These are phyloP conservation scores for Petunia axillaris DNA, from an alignment of 257 asterid genomes.

Conservation along the genomic window DNA sequence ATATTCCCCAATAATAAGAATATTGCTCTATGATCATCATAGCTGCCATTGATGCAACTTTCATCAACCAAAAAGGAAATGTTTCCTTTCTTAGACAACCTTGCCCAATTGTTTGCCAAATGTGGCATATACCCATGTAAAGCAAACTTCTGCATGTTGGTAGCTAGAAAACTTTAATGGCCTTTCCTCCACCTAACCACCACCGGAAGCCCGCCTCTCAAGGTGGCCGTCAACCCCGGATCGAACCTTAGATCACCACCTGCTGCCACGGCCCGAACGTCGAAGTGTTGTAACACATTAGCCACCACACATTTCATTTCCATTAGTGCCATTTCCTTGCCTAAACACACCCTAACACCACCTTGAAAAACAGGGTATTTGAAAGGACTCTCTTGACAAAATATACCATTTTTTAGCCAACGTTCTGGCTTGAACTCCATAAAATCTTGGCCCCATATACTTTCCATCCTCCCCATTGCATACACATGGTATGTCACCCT, in stretches of 20 bases:
- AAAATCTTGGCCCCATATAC: slow-evolving; percentile 48
- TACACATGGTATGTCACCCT: slow-evolving; percentile 53
- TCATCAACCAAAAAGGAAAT: neutral
- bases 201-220: slow-evolving; percentile 53
- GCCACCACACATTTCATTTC: slow-evolving; percentile 62
- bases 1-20: neutral
- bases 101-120: neutral
- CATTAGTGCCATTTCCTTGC: slow-evolving; percentile 46
- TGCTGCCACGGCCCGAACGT: slow-evolving; percentile 26
- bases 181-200: neutral
- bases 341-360: slow-evolving; percentile 49
- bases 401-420: slow-evolving; percentile 46
- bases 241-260: slow-evolving; percentile 46
- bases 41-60: neutral
- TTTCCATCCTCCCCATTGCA: slow-evolving; percentile 55
- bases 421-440: slow-evolving; percentile 48
- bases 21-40: neutral
- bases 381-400: slow-evolving; percentile 45
- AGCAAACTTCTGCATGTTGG: neutral
- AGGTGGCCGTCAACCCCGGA: slow-evolving; percentile 75
- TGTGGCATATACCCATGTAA: neutral
- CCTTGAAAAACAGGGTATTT: slow-evolving; percentile 54
- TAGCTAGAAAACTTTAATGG: neutral
- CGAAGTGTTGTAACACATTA: slow-evolving; percentile 50
- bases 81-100: neutral